These are phyloP conservation scores for Suillus hirtellus DNA, from an alignment of 768 basidiomycete genomes.

Conservation along the genomic window DNA sequence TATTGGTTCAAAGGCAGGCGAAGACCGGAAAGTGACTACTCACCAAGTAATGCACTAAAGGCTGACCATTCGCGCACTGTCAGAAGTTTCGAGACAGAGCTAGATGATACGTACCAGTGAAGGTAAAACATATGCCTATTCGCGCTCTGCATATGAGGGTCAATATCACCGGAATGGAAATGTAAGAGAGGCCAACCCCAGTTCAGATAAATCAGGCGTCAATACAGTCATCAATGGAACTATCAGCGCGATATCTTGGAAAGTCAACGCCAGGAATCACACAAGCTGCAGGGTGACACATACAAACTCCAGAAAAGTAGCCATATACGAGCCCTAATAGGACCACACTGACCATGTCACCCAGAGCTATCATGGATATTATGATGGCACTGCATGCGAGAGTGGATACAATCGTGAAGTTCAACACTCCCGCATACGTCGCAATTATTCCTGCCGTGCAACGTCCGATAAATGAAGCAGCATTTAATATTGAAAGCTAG, in stretches of 20 bases:
- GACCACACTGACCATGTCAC: constrained; percentile 34
- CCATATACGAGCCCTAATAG: constrained; percentile 43
- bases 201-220: constrained; percentile 44
- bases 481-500: constrained; percentile 52
- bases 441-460: constrained; percentile 42
- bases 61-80: background rate
- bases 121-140: background rate
- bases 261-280: background rate
- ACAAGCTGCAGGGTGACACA: background rate
- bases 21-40: background rate
- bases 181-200: constrained; percentile 33
- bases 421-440: constrained; percentile 42
- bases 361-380: constrained; percentile 42
- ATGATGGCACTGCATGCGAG: constrained; percentile 35
- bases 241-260: constrained; percentile 33
- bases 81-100: background rate
- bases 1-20: background rate
- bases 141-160: background rate
- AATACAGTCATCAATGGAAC: constrained; percentile 42
- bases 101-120: background rate
- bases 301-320: constrained; percentile 42
- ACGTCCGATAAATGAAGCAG: constrained; percentile 47
- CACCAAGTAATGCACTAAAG: background rate
- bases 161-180: background rate
- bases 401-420: constrained; percentile 31